phyloP scores from a whole-genome alignment of 306 rosid genomes.

The Geum urbanum region DNA sequence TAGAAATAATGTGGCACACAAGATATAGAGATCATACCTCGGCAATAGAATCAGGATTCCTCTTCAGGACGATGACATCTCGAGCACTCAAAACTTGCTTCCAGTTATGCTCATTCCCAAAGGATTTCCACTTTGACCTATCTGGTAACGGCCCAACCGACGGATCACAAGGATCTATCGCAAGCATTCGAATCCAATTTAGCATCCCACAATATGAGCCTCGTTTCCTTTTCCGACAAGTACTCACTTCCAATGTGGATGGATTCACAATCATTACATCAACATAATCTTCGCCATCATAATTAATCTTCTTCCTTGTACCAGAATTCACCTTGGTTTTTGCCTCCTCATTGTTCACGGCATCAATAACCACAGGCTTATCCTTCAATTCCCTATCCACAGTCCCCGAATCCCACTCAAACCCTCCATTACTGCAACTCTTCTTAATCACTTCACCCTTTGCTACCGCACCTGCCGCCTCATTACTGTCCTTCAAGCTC shows the following conservation, averaged over 20 bases:
- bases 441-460: slow-evolving; percentile 13
- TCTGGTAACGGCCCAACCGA: slow-evolving; percentile 50
- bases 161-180: slow-evolving; percentile 61
- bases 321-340: slow-evolving; percentile 26
- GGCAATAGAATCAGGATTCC: slow-evolving; percentile 30
- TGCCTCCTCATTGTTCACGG: slow-evolving; percentile 13
- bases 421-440: slow-evolving; percentile 13
- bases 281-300: not conserved
- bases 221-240: slow-evolving; percentile 15
- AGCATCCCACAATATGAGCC: slow-evolving; percentile 39
- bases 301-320: slow-evolving; percentile 21
- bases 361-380: not conserved
- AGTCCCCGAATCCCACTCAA: slow-evolving; percentile 20
- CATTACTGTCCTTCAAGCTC: slow-evolving; percentile 26
- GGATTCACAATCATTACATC: slow-evolving; percentile 37
- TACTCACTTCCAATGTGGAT: slow-evolving; percentile 23
- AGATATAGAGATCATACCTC: slow-evolving; percentile 45
- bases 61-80: slow-evolving; percentile 42
- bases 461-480: slow-evolving; percentile 17
- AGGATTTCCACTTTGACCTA: slow-evolving; percentile 54
- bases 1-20: not conserved
- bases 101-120: slow-evolving; percentile 45
- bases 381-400: not conserved
- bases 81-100: slow-evolving; percentile 62
- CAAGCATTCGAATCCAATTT: slow-evolving; percentile 49